Evolutionary conservation across 2,329 filamentous ascomycete genomes (phyloP), one percentile per base, ranked within the genome.

Genomic region (Fusarium papillatum): DNA sequence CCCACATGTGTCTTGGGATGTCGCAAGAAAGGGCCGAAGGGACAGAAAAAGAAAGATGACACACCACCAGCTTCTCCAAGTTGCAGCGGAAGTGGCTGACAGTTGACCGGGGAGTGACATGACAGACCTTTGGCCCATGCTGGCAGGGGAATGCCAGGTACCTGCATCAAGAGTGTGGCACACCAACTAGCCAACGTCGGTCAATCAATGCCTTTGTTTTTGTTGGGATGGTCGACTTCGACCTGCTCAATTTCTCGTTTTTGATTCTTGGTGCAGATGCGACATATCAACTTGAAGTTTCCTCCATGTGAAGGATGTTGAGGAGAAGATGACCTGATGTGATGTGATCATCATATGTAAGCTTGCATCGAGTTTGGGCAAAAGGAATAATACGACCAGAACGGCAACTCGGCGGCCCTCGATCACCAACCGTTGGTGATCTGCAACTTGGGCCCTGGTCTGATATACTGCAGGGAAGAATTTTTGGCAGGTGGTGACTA

Each of bases 61-160:
- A 72, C 71, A 61, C 64, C 73, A 71, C 60, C 50, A 60, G 43
- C 36, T 66, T 65, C 46, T 68, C 36, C 36, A 68, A 63, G 48
- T 38, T 69, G 68, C 39, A 62, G 59, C 69, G 59, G 66, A 75
- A 67, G 69, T 67, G 67, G 70, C 64, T 74, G 64, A 62, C 50
- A 57, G 31, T 10, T 36, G 68, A 29, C 69, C 46, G 66, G 63
- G 69, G 57, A 53, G 71, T 66, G 36, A 43, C 14, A 36, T 39
- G 29, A 50, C 29, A 64, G 61, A 64, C 17, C 16, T 34, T 24
- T 48, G 34, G 63, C 26, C 29, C 34, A 59, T 31, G 36, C 24
- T n/a, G 7, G 29, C 41, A 26, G 22, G 29, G 34, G 38, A 16
- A 39, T 46, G 59, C 29, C 31, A 36, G 38, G 60, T 24, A 63